Evolutionary conservation across 495 filamentous ascomycete species (phyloP), one percentile per base, ranked within the genome.

Genomic region (Clohesyomyces aquaticus): DNA sequence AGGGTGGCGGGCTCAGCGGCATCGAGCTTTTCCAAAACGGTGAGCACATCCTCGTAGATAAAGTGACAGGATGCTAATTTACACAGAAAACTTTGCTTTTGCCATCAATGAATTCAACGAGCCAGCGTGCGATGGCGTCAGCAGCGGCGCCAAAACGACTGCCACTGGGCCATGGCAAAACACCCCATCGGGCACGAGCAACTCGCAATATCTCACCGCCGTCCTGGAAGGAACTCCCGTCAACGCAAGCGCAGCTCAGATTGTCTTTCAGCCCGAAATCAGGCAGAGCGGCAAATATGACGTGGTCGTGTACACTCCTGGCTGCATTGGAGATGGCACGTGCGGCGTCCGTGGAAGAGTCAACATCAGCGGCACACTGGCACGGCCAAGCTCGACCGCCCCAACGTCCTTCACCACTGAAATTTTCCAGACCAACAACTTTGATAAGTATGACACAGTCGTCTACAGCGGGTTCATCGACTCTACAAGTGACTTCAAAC

Each of bases 361-460:
- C 57, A 89, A 88, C 59, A 82, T 98, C 62, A 92, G 90, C 4
- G 91, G 87, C 3, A 82, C 81, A 18, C 84, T 91, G 73, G 80
- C 77, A 28, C 80, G 63, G 16, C 79, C 82, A 29, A 68, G 68
- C 11, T 38, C 41, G 32, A 52, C 71, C 10, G 63, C 74, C 8
- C 61, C 42, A 23, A 28, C 77, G 57, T 75, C 82, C 26, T 60
- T 79, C 11, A 72, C 80, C 16, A 76, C 81, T 0, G 73, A 76
- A 14, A 73, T 95, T 12, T 93, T 81, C 72, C 95, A 99, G 77
- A 96, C 91, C 18, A 98, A 98, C 75, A 77, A 91, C 66, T 91
- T 87, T 71, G 91, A 96, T 77, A 99, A 98, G 75, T 96, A 94
- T 66, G 95, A 98, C 70, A 85, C 87, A 57, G 85, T n/a, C n/a